Percentiles rank a stretch among this genome's conserved stretches.
These are phyloP conservation scores for Solanum ossicruentum DNA, from an alignment of 257 asterid genomes.

Conservation along the genomic window DNA sequence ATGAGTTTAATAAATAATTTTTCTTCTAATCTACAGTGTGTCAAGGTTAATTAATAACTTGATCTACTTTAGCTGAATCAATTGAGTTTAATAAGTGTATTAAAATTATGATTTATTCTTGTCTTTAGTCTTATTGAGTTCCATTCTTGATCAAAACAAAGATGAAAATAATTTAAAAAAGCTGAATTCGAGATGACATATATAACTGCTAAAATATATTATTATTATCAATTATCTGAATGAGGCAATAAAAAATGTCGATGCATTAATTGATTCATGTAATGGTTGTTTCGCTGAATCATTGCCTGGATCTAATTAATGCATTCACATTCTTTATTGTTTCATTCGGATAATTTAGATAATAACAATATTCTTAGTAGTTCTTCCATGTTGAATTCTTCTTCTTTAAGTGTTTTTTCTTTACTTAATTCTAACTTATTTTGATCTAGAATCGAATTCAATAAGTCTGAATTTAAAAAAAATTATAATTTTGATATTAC, in stretches of 20 bases:
- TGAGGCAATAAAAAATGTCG: slow-evolving; percentile 21
- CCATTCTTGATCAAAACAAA: slow-evolving; percentile 52
- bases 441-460: slow-evolving; percentile 56
- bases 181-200: slow-evolving; percentile 34
- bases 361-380: slow-evolving; percentile 51
- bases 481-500: neutral
- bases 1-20: too few relatives aligned
- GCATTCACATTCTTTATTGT: slow-evolving; percentile 21
- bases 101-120: neutral
- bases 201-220: slow-evolving; percentile 38
- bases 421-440: slow-evolving; percentile 57
- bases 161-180: slow-evolving; percentile 34
- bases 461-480: slow-evolving; percentile 20
- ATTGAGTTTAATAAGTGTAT: neutral
- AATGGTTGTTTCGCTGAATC: slow-evolving; percentile 45
- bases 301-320: slow-evolving; percentile 42
- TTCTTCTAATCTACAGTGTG: neutral
- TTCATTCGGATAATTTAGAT: slow-evolving; percentile 37
- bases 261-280: slow-evolving; percentile 24
- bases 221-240: slow-evolving; percentile 42
- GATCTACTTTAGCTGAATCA: neutral
- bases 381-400: slow-evolving; percentile 38
- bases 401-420: slow-evolving; percentile 39
- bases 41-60: neutral
- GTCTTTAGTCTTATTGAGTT: slow-evolving; percentile 36